These are phyloP conservation scores for Globisporangium cystogenes DNA, from an alignment of 352 stramenopile species.

Conservation along the genomic window DNA sequence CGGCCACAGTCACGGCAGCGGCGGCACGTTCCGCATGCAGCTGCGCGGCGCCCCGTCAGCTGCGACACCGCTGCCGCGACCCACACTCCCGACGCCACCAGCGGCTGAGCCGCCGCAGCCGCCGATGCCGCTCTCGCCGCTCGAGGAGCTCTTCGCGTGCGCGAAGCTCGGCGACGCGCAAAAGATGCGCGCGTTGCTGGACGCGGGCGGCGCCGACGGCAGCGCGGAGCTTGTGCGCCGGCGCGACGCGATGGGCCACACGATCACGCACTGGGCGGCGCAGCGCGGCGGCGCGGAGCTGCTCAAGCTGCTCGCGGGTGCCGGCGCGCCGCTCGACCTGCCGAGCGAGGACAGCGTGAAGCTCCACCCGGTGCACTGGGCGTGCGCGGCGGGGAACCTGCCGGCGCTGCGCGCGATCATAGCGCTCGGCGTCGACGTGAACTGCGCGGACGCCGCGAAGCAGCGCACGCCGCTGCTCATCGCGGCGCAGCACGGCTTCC, in stretches of 20 bases:
- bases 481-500: slow-evolving; percentile 71
- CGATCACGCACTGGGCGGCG: slow-evolving; percentile 64
- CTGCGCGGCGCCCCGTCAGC: neutral
- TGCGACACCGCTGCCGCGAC: neutral
- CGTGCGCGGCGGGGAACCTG: slow-evolving; percentile 71
- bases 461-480: slow-evolving; percentile 69
- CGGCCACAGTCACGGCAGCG: neutral
- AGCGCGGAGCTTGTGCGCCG: slow-evolving; percentile 23
- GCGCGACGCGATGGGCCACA: slow-evolving; percentile 63
- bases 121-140: slow-evolving; percentile 22
- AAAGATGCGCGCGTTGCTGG: slow-evolving; percentile 45
- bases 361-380: slow-evolving; percentile 83
- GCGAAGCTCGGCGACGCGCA: slow-evolving; percentile 52
- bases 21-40: slow-evolving; percentile 8
- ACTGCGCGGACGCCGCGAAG: slow-evolving; percentile 69
- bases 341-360: slow-evolving; percentile 53
- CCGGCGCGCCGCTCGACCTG: slow-evolving; percentile 44
- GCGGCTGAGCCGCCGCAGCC: too few species aligned
- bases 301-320: slow-evolving; percentile 41
- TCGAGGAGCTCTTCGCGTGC: slow-evolving; percentile 62
- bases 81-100: neutral
- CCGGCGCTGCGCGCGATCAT: slow-evolving; percentile 53
- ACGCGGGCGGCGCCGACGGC: slow-evolving; percentile 17
- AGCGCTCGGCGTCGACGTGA: slow-evolving; percentile 60
- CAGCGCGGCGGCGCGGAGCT: slow-evolving; percentile 50